These are phyloP conservation scores for Daldinia sp. DNA, from an alignment of 2,329 filamentous ascomycete genomes.

Conservation along the genomic window DNA sequence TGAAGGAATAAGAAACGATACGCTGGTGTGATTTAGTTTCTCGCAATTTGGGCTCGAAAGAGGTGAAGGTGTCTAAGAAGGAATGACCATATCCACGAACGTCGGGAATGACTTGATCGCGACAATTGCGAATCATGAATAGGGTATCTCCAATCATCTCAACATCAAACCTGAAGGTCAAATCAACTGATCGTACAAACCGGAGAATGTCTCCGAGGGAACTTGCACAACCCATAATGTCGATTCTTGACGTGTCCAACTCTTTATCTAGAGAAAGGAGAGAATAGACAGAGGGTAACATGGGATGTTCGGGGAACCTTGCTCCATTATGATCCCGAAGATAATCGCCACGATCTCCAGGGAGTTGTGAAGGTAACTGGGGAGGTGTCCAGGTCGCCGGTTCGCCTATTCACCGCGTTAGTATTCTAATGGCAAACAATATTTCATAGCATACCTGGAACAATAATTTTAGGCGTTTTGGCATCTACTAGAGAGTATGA, in stretches of 20 bases:
- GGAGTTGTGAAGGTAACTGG: conserved; percentile 39
- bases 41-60: conserved; percentile 19
- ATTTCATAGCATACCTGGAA: conserved; percentile 41
- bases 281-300: conserved; percentile 44
- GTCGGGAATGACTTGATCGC: conserved; percentile 41
- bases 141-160: conserved; percentile 46
- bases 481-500: conserved; percentile 46
- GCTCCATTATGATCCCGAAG: conserved; percentile 46
- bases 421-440: neutral
- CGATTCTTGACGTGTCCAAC: conserved; percentile 41
- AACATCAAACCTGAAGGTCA: conserved; percentile 45
- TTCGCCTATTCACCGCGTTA: conserved; percentile 37
- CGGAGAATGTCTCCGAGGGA: conserved; percentile 47
- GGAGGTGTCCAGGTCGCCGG: conserved; percentile 45
- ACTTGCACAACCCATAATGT: conserved; percentile 46
- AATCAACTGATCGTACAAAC: conserved; percentile 38
- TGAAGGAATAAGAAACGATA: conserved; percentile 45
- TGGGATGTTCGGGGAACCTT: conserved; percentile 44
- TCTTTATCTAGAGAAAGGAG: conserved; percentile 38
- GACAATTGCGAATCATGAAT: conserved; percentile 44
- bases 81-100: conserved; percentile 45
- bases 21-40: conserved; percentile 46
- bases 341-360: conserved; percentile 40
- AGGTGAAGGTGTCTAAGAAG: conserved; percentile 45
- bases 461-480: conserved; percentile 35